Base-by-base conservation (phyloP, 371 early-diverging fungal species). In the Paraphysoderma sedebokerense region DNA sequence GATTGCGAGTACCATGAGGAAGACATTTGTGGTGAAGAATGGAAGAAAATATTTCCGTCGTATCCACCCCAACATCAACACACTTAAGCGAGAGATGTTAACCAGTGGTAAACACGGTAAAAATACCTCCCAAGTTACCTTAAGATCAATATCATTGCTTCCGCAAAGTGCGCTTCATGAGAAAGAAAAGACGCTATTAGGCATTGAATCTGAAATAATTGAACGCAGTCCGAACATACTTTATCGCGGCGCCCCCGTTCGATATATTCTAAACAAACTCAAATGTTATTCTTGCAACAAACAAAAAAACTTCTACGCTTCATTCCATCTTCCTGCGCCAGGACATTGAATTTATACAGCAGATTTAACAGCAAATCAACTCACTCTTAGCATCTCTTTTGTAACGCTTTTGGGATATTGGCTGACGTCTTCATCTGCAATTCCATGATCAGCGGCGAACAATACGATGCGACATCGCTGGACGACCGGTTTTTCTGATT, bases 361-460 rank as follows among this genome's bases (percentile, higher is more conserved):
- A n/a, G n/a, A n/a, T n/a, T n/a, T n/a, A n/a, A n/a, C n/a, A n/a
- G n/a, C n/a, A n/a, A n/a, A n/a, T n/a, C n/a, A n/a, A n/a, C n/a
- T n/a, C n/a, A n/a, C n/a, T n/a, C n/a, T 31, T 13, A 58, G 47
- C 58, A 58, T 58, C 40, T 58, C 55, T 6, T 44, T 32, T 27
- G 58, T 58, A 19, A 58, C 58, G 31, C 29, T 35, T 30, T 46
- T 40, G 17, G 58, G 58, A 44, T 47, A 58, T 35, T 47, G 46
- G 20, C 46, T 45, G 23, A 55, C 54, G 35, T 19, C 38, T 11
- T 50, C 54, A 22, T 55, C 53, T 3, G 55, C 50, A 31, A 58
- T 27, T 5, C 58, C 58, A 28, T 58, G 55, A 23, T 58, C 58
- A 15, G 51, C 54, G 30, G 58, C 58, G 27, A 58, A 58, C 11